A percentile compares a stretch with the other conserved stretches of the same genome.
phyloP scores from a whole-genome alignment of 1,284 basidiomycete genomes.

The Veloporphyrellus conicus region DNA sequence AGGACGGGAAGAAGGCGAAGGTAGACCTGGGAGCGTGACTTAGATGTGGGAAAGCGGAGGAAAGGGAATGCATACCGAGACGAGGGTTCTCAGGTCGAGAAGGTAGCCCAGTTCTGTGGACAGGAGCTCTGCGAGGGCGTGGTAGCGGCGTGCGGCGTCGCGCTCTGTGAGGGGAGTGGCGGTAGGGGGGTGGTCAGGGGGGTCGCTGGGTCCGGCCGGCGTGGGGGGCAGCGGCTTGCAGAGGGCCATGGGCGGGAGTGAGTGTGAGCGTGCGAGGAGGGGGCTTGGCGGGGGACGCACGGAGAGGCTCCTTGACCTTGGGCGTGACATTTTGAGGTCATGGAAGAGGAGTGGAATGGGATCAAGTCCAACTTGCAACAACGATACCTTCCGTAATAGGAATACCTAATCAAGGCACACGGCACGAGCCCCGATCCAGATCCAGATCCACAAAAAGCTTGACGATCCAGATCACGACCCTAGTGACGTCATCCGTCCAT shows the following conservation, averaged over 20 bases:
- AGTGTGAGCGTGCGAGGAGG: conserved; percentile 18
- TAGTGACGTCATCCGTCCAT: conserved; percentile 15
- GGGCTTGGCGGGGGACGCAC: conserved; percentile 28
- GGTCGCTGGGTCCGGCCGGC: conserved; percentile 13
- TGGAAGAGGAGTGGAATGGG: not conserved
- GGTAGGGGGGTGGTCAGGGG: not conserved
- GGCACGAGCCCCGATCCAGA: not conserved
- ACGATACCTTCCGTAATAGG: too few species aligned
- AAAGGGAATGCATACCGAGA: conserved; percentile 46
- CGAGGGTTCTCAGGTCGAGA: conserved; percentile 69
- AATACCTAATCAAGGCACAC: not conserved
- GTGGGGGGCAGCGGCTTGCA: conserved; percentile 22
- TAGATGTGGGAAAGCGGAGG: conserved; percentile 20
- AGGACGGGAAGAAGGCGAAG: conserved; percentile 30
- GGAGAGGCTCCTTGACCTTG: conserved; percentile 26
- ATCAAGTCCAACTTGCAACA: not conserved
- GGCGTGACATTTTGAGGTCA: conserved; percentile 18
- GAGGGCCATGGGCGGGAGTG: conserved; percentile 31
- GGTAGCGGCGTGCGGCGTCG: conserved; percentile 51
- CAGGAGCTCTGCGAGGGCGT: conserved; percentile 76
- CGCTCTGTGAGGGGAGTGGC: conserved; percentile 5
- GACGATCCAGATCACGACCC: not conserved
- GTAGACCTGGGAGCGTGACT: conserved; percentile 30
- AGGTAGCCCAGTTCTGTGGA: conserved; percentile 81
- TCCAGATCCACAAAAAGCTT: not conserved